phyloP scores from a whole-genome alignment of 768 basidiomycete species.

The Krasilnikovozyma curviuscula region DNA sequence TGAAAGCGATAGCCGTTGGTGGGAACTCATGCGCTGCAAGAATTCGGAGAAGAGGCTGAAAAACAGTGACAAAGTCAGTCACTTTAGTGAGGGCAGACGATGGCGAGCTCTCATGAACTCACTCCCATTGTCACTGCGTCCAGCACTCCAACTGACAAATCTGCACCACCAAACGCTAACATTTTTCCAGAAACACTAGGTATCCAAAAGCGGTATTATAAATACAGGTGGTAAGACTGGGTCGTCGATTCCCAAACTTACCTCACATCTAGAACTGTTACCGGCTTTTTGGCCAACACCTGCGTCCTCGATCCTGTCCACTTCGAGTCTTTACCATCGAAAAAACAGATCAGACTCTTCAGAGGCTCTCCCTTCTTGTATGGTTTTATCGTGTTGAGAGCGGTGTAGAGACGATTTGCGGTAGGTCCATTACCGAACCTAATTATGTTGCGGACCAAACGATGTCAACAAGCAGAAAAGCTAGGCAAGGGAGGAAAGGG shows the following conservation, averaged over 20 bases:
- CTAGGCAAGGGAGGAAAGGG: neutral
- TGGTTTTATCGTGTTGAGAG: constrained; percentile 21
- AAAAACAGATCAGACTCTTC: constrained; percentile 19
- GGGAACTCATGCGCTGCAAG: constrained; percentile 90
- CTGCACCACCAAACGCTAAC: constrained; percentile 70
- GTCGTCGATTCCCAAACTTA: constrained; percentile 27
- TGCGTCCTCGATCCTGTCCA: constrained; percentile 45
- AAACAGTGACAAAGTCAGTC: no score
- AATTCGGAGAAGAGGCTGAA: constrained; percentile 73
- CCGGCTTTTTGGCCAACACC: constrained; percentile 55
- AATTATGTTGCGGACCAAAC: neutral
- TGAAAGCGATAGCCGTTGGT: constrained; percentile 73
- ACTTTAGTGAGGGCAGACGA: no score
- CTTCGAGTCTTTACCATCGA: constrained; percentile 25
- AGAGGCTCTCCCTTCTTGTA: constrained; percentile 19
- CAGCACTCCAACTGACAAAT: constrained; percentile 62
- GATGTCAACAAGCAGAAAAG: neutral
- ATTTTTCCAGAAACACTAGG: constrained; percentile 36
- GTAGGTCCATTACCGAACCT: constrained; percentile 9
- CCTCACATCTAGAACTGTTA: constrained; percentile 84
- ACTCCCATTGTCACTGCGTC: constrained; percentile 63
- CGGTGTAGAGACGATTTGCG: constrained; percentile 20
- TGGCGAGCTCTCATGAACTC: no score
- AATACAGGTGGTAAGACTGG: no score
- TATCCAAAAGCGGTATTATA: neutral